A percentile compares a stretch with the other conserved stretches of the same genome.
These are phyloP conservation scores for Suillus ampliporus DNA, from an alignment of 768 basidiomycete genomes.

Conservation along the genomic window DNA sequence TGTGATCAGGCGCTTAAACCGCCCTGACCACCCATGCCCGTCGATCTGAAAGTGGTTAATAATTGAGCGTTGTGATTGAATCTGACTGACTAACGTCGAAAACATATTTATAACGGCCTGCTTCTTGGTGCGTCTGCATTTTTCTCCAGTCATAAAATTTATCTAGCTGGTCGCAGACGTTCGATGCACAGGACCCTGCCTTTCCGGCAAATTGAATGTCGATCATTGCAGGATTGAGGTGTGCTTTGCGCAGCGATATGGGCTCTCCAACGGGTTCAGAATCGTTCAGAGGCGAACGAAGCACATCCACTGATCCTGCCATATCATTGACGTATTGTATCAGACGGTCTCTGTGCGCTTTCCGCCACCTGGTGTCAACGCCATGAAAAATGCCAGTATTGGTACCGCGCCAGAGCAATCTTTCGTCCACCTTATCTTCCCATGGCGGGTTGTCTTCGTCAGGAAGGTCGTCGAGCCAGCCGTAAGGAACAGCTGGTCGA, in stretches of 20 bases:
- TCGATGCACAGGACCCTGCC: constrained; percentile 16
- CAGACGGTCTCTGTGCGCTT: constrained; percentile 55
- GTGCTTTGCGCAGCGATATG: constrained; percentile 39
- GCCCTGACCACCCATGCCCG: constrained; percentile 72
- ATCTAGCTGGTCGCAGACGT: constrained; percentile 51
- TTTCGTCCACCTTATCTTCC: constrained; percentile 65
- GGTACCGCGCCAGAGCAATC: constrained; percentile 74
- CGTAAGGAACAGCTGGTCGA: constrained; percentile 52
- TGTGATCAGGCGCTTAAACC: constrained; percentile 69
- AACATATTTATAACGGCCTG: constrained; percentile 65
- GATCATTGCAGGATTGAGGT: constrained; percentile 59
- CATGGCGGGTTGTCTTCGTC: constrained; percentile 62
- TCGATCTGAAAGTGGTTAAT: constrained; percentile 47
- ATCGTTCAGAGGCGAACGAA: constrained; percentile 38
- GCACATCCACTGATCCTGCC: constrained; percentile 43
- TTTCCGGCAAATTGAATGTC: constrained; percentile 62
- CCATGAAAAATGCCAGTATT: constrained; percentile 67
- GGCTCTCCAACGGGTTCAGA: constrained; percentile 42
- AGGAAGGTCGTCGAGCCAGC: constrained; percentile 50
- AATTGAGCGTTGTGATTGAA: neutral
- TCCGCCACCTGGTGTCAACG: constrained; percentile 48
- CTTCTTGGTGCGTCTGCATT: constrained; percentile 49
- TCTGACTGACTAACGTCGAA: constrained; percentile 50
- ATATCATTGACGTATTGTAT: constrained; percentile 49
- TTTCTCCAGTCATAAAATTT: constrained; percentile 56